Conservation (phyloP, 2,329 filamentous ascomycete genomes). For the Colletotrichum sp. region DNA sequence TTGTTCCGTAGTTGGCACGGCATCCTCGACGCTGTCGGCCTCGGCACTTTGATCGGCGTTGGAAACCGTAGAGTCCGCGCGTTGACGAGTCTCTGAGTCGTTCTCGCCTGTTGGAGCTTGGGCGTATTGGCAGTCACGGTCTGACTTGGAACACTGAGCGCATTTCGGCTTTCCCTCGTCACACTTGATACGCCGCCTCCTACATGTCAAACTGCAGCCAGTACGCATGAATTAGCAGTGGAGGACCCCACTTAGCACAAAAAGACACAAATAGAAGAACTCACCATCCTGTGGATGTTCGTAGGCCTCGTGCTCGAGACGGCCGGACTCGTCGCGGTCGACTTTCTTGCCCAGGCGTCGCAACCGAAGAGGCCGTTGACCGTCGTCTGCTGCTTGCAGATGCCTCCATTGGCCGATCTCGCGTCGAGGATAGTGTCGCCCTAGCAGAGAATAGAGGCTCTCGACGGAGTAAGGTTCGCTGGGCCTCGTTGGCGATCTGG, state of each 20-base stretch:
- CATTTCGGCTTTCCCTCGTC: slow-evolving; percentile 37
- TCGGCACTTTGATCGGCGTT: background rate
- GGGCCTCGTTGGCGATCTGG: background rate
- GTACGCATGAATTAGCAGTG: background rate
- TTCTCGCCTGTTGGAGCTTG: background rate
- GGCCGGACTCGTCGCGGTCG: slow-evolving; percentile 10
- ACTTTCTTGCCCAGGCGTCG: background rate
- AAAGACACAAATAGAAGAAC: background rate
- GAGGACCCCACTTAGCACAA: background rate
- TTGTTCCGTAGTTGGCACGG: background rate
- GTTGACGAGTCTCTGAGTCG: background rate
- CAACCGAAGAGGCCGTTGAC: background rate
- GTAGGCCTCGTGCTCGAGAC: slow-evolving; percentile 1
- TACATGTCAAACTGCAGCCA: slow-evolving; percentile 35
- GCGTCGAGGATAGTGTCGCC: background rate
- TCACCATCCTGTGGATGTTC: slow-evolving; percentile 13
- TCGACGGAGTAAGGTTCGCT: background rate
- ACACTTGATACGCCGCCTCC: slow-evolving; percentile 36
- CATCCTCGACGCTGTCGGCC: background rate
- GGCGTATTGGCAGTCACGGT: background rate
- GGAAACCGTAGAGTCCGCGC: background rate
- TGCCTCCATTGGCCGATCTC: background rate
- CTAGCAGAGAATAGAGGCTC: background rate
- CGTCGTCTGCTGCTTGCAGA: background rate
- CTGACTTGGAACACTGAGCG: slow-evolving; percentile 29